These are phyloP conservation scores for Paramecium octaurelia DNA, from an alignment of 73 alveolate species.

Conservation along the genomic window DNA sequence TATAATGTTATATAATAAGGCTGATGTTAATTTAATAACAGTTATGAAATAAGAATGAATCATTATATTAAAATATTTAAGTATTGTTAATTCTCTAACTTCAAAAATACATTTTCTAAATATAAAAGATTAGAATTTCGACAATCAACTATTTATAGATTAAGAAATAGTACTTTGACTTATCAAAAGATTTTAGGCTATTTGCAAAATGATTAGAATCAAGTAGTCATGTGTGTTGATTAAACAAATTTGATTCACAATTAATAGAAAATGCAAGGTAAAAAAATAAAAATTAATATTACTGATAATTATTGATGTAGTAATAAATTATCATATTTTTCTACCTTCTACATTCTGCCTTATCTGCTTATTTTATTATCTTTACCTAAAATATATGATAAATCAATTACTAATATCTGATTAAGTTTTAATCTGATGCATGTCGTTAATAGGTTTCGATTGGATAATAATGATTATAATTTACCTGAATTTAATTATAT, in stretches of 20 bases:
- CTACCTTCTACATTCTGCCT: background rate
- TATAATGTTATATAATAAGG: too few species aligned
- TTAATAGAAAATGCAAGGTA: background rate
- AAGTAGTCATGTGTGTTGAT: too few species aligned
- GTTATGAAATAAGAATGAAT: background rate
- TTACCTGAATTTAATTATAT: background rate
- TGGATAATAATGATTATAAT: conserved; percentile 32
- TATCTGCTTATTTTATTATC: background rate
- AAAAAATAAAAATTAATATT: background rate
- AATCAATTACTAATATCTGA: background rate
- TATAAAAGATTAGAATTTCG: background rate
- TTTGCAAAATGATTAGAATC: too few species aligned
- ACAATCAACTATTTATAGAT: too few species aligned
- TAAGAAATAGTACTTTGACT: too few species aligned
- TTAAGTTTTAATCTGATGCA: conserved; percentile 8
- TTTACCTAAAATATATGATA: background rate
- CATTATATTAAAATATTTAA: too few species aligned
- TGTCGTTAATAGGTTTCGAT: background rate
- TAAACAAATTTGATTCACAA: too few species aligned
- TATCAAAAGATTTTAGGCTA: too few species aligned
- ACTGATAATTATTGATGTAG: background rate
- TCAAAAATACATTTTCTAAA: background rate
- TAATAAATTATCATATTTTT: background rate
- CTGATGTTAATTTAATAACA: background rate
- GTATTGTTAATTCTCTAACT: too few species aligned